Evolutionary conservation across 257 asterid species (phyloP).

Genomic region (Solanum virginianum): DNA sequence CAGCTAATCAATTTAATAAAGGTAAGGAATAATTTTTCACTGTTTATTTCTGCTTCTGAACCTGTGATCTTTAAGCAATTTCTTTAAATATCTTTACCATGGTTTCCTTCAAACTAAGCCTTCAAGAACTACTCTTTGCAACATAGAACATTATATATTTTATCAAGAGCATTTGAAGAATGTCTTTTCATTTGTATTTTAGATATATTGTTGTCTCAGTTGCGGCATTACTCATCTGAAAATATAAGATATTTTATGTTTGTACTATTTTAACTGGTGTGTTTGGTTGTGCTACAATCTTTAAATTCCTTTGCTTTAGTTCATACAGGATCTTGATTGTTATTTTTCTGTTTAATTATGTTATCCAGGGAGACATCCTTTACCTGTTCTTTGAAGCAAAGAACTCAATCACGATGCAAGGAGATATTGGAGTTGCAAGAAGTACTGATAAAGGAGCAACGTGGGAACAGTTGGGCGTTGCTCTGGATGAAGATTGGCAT

Average conservation of each 20-base stretch:
- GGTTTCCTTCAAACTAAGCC: background rate
- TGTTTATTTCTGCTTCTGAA: background rate
- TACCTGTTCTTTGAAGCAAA: slow-evolving; percentile 80
- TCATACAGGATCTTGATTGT: background rate
- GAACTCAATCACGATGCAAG: slow-evolving; percentile 83
- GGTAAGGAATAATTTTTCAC: background rate
- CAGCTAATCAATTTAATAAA: background rate
- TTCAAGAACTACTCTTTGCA: background rate
- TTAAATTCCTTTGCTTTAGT: background rate
- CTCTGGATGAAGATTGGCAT: slow-evolving; percentile 98
- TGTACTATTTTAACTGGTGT: background rate
- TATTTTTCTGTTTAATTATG: background rate
- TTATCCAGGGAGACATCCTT: slow-evolving; percentile 54
- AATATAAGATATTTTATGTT: background rate
- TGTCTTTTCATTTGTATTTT: background rate
- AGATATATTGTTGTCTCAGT: background rate
- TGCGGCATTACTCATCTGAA: background rate
- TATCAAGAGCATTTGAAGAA: background rate
- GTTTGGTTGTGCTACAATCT: background rate
- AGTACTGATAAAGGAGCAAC: slow-evolving; percentile 80
- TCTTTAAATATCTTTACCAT: background rate
- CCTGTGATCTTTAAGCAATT: background rate
- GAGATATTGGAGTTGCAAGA: slow-evolving; percentile 88
- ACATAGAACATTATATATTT: background rate
- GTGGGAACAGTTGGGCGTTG: slow-evolving; percentile 87